Evolutionary conservation across 1,284 basidiomycete genomes (phyloP), one percentile per base, ranked within the genome.

Genomic region (Hypsizygus ulmarius): DNA sequence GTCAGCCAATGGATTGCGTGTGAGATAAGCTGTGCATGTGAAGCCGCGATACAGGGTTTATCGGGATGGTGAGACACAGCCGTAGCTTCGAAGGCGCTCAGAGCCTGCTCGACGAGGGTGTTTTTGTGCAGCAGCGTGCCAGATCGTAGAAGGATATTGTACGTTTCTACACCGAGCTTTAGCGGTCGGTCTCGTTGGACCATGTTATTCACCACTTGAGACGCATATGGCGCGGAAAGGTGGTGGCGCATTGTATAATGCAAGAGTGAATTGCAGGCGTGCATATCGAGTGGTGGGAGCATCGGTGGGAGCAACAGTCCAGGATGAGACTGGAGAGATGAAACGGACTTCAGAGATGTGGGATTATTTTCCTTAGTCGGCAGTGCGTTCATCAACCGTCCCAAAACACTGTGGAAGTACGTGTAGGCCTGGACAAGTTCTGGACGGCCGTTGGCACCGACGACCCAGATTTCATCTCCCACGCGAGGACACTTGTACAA

Each of bases 181-280:
- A 80, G 55, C 4, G 67, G 61, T 3, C 69, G 68, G 2, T 65
- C 44, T 16, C 76, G 72, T 3, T 66, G 48, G 19, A 64, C 64
- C 81, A 87, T 84, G 51, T 85, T 77, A 6, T 74, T 55, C 12
- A 87, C 59, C 4, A 88, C 62, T 7, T 59, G 53, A 5, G 71
- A 60, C 0, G 78, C 83, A 18, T 78, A 64, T 0, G 54, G 47
- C 7, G 75, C 65, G 2, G 81, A 81, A 27, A 74, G 64, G n/a
- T 77, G 75, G 53, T 85, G 73, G 1, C 76, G 75, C 29, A 90
- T 69, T 1, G 82, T 66, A 62, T 88, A 89, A 49, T 82, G 73
- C 2, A 90, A 57, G 19, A 90, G 74, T 0, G 80, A 56, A 59
- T 88, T 85, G 64, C 81, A 86, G 0, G 77, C 66, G 12, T 67